Percentiles rank a stretch among this genome's conserved stretches.
Conservation (phyloP, 805 yeast genomes). For the Metschnikowia drakensbergensis region DNA sequence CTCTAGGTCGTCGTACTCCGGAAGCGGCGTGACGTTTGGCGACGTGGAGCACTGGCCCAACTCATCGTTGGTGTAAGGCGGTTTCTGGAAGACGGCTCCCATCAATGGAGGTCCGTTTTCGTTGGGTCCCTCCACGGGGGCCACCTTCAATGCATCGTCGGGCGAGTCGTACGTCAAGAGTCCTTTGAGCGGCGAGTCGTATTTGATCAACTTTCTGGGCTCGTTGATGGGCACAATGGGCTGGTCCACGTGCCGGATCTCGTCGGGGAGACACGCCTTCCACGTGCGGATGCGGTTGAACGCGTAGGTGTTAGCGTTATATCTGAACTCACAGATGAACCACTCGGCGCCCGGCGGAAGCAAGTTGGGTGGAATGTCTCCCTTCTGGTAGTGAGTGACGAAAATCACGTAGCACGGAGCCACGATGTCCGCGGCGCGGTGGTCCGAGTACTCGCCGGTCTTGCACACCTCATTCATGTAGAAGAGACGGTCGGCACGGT, state of each 20-base stretch:
- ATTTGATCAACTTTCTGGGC: constrained; percentile 65
- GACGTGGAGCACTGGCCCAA: constrained; percentile 61
- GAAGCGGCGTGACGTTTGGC: constrained; percentile 37
- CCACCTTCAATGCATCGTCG: constrained; percentile 71
- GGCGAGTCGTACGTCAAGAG: constrained; percentile 72
- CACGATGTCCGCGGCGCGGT: constrained; percentile 77
- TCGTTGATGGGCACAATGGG: constrained; percentile 66
- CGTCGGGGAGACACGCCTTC: constrained; percentile 98
- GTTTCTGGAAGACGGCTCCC: constrained; percentile 84
- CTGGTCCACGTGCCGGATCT: constrained; percentile 76
- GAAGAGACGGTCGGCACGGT: constrained; percentile 82
- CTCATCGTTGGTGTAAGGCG: constrained; percentile 75
- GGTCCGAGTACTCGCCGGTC: constrained; percentile 95
- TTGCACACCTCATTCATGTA: constrained; percentile 94
- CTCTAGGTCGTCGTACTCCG: constrained; percentile 36
- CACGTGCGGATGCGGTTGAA: constrained; percentile 96
- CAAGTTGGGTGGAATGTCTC: constrained; percentile 68
- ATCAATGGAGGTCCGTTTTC: constrained; percentile 87
- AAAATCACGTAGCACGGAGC: constrained; percentile 95
- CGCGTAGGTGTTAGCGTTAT: constrained; percentile 83
- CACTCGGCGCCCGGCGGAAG: constrained; percentile 76
- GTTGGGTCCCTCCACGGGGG: constrained; percentile 73
- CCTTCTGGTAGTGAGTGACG: constrained; percentile 90
- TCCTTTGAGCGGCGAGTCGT: constrained; percentile 80
- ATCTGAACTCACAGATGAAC: constrained; percentile 91